These are phyloP conservation scores for Anthoceros angustus DNA, from an alignment of 225 moss, liverwort and hornwort genomes.

Conservation along the genomic window DNA sequence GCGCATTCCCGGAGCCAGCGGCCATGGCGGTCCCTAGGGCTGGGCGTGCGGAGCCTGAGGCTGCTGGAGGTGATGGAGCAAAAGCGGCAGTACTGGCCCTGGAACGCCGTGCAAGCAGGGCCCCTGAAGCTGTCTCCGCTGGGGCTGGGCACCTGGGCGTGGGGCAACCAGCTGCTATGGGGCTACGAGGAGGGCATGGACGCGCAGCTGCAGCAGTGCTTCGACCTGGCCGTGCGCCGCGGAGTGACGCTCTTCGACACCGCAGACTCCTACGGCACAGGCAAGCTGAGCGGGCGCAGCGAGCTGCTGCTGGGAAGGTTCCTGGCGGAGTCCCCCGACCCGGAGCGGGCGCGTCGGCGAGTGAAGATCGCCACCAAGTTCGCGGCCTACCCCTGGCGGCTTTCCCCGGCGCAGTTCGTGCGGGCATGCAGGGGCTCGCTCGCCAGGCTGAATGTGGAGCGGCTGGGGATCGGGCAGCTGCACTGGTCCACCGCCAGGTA, in stretches of 20 bases:
- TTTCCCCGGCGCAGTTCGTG: conserved; percentile 80
- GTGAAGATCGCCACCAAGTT: conserved; percentile 88
- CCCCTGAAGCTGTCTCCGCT: conserved; percentile 71
- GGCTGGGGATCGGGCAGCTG: conserved; percentile 85
- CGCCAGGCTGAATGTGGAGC: conserved; percentile 65
- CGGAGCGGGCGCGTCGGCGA: conserved; percentile 33
- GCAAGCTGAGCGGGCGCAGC: conserved; percentile 85
- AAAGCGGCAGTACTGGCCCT: not conserved
- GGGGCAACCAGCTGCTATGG: conserved; percentile 95
- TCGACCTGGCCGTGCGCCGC: conserved; percentile 54
- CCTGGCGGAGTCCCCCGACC: conserved; percentile 65
- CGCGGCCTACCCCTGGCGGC: conserved; percentile 92
- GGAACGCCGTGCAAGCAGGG: conserved; percentile 40
- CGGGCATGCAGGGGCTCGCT: conserved; percentile 94
- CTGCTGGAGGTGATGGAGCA: not conserved
- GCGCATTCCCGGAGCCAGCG: not conserved
- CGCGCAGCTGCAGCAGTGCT: conserved; percentile 74
- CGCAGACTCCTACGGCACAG: conserved; percentile 92
- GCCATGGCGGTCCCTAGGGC: not conserved
- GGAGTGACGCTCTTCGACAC: conserved; percentile 91
- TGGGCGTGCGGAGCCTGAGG: not conserved
- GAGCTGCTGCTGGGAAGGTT: conserved; percentile 77
- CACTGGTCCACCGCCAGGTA: conserved; percentile 96
- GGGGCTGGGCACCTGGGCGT: conserved; percentile 98
- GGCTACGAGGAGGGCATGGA: conserved; percentile 89